Conservation (phyloP, 331 rosid genomes). For the Arachis monticola region DNA sequence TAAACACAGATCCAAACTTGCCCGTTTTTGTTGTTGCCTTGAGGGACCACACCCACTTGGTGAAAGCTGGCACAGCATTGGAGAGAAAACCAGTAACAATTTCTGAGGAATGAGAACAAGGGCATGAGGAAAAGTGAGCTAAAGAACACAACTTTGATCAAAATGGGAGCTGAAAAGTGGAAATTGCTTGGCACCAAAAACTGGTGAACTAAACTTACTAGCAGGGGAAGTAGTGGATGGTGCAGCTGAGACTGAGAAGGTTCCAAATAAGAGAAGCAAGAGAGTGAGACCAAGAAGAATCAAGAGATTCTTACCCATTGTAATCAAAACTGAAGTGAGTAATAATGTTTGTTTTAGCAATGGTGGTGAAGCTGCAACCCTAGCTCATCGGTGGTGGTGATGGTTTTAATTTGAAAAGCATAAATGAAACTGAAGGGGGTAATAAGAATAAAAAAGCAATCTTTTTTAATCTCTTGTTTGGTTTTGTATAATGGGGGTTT, state of each 20-base stretch:
- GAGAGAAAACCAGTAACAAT: constrained; percentile 72
- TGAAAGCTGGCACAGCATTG: constrained; percentile 64
- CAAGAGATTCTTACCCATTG: constrained; percentile 58
- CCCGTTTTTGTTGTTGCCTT: constrained; percentile 78
- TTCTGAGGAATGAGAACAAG: constrained; percentile 51
- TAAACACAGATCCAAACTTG: constrained; percentile 51
- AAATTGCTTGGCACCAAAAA: background rate
- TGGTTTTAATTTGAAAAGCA: background rate
- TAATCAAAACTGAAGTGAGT: too few relatives aligned
- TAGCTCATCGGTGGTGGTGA: constrained; percentile 39
- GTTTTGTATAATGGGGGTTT: background rate
- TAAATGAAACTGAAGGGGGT: constrained; percentile 29
- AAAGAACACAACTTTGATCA: constrained; percentile 35
- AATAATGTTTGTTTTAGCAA: constrained; percentile 43
- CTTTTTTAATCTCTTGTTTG: background rate
- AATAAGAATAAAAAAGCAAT: background rate
- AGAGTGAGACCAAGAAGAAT: constrained; percentile 48
- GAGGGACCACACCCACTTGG: constrained; percentile 82
- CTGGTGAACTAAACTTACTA: constrained; percentile 48
- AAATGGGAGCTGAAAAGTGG: constrained; percentile 34
- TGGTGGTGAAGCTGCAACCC: constrained; percentile 55
- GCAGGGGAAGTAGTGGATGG: constrained; percentile 63
- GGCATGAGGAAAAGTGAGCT: constrained; percentile 20
- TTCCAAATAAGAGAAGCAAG: constrained; percentile 46
- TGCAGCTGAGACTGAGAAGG: constrained; percentile 55